Percentiles rank a stretch among this genome's conserved stretches.
Conservation (phyloP, 139 green algal species). For the Asterochloris sp. region DNA sequence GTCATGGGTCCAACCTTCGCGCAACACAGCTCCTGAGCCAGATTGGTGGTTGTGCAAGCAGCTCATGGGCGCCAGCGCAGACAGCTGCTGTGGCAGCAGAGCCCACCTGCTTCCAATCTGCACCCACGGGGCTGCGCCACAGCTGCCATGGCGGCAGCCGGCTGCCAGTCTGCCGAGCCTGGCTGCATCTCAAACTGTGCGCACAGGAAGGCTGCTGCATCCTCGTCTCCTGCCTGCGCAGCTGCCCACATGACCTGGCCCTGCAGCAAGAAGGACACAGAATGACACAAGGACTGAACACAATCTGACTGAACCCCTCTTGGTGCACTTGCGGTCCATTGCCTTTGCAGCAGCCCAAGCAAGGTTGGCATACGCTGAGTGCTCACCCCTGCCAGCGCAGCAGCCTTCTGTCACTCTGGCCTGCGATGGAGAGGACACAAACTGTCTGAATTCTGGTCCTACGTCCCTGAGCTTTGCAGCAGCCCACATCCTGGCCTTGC, state of each 20-base stretch:
- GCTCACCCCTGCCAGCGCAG: not conserved
- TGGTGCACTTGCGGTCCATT: not conserved
- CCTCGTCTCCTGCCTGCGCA: not conserved
- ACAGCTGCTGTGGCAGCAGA: not conserved
- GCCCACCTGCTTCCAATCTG: not conserved
- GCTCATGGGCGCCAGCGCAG: not conserved
- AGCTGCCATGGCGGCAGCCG: not conserved
- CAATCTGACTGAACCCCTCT: not conserved
- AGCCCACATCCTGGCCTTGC: no score
- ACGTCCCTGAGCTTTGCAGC: no score
- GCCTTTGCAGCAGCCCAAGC: not conserved
- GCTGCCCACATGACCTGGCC: slow-evolving; percentile 1
- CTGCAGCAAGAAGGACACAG: not conserved
- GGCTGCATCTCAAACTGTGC: not conserved
- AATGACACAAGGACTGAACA: not conserved
- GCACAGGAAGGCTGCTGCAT: slow-evolving; percentile 1
- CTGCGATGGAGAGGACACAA: not conserved
- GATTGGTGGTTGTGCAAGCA: not conserved
- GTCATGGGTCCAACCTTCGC: not conserved
- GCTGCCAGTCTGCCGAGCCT: no score
- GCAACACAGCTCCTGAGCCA: not conserved
- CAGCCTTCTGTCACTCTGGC: not conserved
- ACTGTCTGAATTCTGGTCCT: no score
- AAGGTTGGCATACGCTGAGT: not conserved
- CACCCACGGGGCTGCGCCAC: not conserved